Evolutionary conservation across 306 rosid species (phyloP), one percentile per base, ranked within the genome.

Genomic region (Vigna reflexopilosa): DNA sequence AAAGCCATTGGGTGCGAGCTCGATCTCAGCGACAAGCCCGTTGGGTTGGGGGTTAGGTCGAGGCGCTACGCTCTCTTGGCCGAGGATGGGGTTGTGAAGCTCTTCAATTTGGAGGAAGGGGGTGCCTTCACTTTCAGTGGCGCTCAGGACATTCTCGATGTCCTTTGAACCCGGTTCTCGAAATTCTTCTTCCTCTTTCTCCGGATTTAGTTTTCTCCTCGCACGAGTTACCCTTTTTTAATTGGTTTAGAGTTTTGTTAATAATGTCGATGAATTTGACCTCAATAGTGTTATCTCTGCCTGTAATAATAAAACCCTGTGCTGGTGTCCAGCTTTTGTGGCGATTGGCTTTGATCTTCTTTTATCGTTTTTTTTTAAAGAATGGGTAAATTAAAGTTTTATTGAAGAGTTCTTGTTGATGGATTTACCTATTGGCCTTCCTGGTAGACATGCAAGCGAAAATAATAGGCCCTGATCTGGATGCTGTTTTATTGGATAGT

Each of bases 21-120:
- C 8, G 96, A 95, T 85, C 82, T 95, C 90, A 91, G 94, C 24
- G 99, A 93, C 47, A 93, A 95, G 85, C 97, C 99, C 1, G 93
- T 93, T 36, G 99, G 99, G 0, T 72, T 95, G 83, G 99, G 98
- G 2, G 91, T 91, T 24, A 85, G 99, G 86, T 93, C 99, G 7
- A 86, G 99, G 74, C 87, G 98, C 34, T 95, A 95, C 34, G 90
- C 98, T 3, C 85, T 93, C 3, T 72, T 93, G 88, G 97, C 99
- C 0, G 98, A 93, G 42, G 97, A 95, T 80, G 99, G 99, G 1
- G 91, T 91, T 38, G 96, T 95, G 0, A 95, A 93, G 91, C 69
- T 93, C 61, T 87, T 95, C 86, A 93, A 95, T 78, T 88, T 95
- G 98, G 99, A 93, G 82, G 99, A 95, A 86, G 99, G 99, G 2